Percentiles rank a stretch among this genome's conserved stretches.
phyloP scores from a whole-genome alignment of 306 rosid genomes.

The Rubus idaeus region DNA sequence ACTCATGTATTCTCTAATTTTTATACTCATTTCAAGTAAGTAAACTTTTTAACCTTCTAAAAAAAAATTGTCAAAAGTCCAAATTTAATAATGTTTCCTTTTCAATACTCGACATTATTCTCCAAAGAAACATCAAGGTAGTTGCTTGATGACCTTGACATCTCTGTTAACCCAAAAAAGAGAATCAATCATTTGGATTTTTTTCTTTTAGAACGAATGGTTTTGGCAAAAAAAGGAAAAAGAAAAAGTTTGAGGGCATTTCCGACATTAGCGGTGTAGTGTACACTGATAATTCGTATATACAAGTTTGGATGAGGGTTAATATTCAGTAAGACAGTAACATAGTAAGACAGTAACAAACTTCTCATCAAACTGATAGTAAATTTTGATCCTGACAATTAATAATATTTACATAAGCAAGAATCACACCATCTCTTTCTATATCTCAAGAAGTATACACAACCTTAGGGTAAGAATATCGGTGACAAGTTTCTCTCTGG shows the following conservation, averaged over 20 bases:
- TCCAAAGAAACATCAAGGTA: not conserved
- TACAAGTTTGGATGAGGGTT: not conserved
- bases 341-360: not conserved
- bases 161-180: not conserved
- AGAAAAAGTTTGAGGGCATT: not conserved
- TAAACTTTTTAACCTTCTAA: not conserved
- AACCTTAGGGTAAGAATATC: not conserved
- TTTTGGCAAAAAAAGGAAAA: not conserved
- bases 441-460: constrained; percentile 2
- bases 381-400: not conserved
- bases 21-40: not conserved
- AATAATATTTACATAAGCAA: constrained; percentile 3
- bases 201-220: not conserved
- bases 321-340: not conserved
- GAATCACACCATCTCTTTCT: constrained; percentile 11
- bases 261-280: not conserved
- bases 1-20: not conserved
- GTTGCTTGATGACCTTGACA: not conserved
- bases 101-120: not conserved
- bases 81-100: not conserved
- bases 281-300: not conserved
- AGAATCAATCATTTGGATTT: not conserved
- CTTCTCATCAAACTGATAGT: not conserved
- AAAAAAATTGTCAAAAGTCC: not conserved
- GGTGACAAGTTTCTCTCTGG: not conserved